phyloP scores from a whole-genome alignment of 768 basidiomycete genomes.

The Leccinum rimulosum region DNA sequence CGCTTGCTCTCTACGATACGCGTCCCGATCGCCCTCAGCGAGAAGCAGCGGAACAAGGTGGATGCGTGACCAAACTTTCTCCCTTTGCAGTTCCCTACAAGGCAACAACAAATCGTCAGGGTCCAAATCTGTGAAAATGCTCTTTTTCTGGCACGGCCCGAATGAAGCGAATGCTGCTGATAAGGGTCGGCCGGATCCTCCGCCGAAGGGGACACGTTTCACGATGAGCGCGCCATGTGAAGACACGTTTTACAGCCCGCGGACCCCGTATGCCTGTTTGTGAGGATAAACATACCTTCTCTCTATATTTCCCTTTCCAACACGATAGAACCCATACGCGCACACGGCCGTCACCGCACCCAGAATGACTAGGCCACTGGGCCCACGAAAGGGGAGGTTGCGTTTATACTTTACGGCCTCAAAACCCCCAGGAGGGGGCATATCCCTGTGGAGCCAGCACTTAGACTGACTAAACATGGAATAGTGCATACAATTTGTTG shows the following conservation, averaged over 20 bases:
- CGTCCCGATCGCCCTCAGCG: slow-evolving; percentile 92
- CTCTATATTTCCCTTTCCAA: slow-evolving; percentile 90
- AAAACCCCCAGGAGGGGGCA: slow-evolving; percentile 94
- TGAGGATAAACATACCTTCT: slow-evolving; percentile 65
- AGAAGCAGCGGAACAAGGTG: slow-evolving; percentile 89
- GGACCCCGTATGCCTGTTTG: slow-evolving; percentile 40
- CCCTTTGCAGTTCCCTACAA: slow-evolving; percentile 85
- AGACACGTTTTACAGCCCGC: slow-evolving; percentile 69
- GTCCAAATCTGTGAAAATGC: slow-evolving; percentile 43
- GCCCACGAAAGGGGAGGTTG: slow-evolving; percentile 87
- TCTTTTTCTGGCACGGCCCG: slow-evolving; percentile 44
- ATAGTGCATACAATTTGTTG: slow-evolving; percentile 9
- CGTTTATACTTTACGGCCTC: slow-evolving; percentile 93
- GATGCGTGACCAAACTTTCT: slow-evolving; percentile 94
- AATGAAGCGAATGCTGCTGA: slow-evolving; percentile 36
- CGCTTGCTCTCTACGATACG: slow-evolving; percentile 78
- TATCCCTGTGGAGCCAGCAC: slow-evolving; percentile 60
- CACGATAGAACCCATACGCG: slow-evolving; percentile 87
- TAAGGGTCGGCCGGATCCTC: slow-evolving; percentile 47
- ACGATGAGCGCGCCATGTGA: slow-evolving; percentile 53
- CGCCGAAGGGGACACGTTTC: slow-evolving; percentile 62
- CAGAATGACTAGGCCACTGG: slow-evolving; percentile 81
- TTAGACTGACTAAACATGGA: slow-evolving; percentile 4
- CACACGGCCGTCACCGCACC: slow-evolving; percentile 84
- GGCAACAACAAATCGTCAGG: slow-evolving; percentile 30